These are phyloP conservation scores for Pochonia chlamydosporia DNA, from an alignment of 2,329 filamentous ascomycete species.

Conservation along the genomic window DNA sequence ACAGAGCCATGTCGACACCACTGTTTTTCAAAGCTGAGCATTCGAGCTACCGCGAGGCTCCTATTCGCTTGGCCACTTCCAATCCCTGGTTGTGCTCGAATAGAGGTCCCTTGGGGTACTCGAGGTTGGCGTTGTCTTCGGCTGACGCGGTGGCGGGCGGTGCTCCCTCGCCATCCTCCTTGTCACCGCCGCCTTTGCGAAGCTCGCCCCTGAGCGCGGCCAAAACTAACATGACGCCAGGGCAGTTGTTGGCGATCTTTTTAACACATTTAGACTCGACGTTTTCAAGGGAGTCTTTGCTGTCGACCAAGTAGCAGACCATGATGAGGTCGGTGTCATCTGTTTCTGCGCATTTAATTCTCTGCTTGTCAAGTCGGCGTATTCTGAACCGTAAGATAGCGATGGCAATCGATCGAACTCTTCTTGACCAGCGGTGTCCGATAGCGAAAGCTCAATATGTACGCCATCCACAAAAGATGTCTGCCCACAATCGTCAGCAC, in stretches of 20 bases:
- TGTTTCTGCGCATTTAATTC: no score
- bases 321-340: slow-evolving; percentile 95
- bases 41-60: slow-evolving; percentile 90
- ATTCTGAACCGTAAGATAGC: slow-evolving; percentile 71
- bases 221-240: slow-evolving; percentile 90
- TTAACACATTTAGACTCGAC: slow-evolving; percentile 98
- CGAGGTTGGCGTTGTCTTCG: slow-evolving; percentile 23
- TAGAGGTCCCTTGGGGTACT: slow-evolving; percentile 59
- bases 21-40: slow-evolving; percentile 98
- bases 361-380: not conserved
- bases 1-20: slow-evolving; percentile 96
- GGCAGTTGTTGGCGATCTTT: slow-evolving; percentile 97
- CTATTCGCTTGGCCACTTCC: slow-evolving; percentile 85
- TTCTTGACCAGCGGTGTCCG: slow-evolving; percentile 98
- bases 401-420: slow-evolving; percentile 96
- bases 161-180: slow-evolving; percentile 59
- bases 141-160: slow-evolving; percentile 21
- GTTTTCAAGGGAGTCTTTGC: slow-evolving; percentile 93
- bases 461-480: slow-evolving; percentile 98
- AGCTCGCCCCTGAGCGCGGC: slow-evolving; percentile 97
- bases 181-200: slow-evolving; percentile 68
- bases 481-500: slow-evolving; percentile 35
- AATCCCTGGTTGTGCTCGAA: slow-evolving; percentile 90
- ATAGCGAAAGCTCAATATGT: slow-evolving; percentile 94
- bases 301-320: slow-evolving; percentile 98